Evolutionary conservation across 2,329 filamentous ascomycete genomes (phyloP), one percentile per base, ranked within the genome.

Genomic region (Ophiostoma sp.): DNA sequence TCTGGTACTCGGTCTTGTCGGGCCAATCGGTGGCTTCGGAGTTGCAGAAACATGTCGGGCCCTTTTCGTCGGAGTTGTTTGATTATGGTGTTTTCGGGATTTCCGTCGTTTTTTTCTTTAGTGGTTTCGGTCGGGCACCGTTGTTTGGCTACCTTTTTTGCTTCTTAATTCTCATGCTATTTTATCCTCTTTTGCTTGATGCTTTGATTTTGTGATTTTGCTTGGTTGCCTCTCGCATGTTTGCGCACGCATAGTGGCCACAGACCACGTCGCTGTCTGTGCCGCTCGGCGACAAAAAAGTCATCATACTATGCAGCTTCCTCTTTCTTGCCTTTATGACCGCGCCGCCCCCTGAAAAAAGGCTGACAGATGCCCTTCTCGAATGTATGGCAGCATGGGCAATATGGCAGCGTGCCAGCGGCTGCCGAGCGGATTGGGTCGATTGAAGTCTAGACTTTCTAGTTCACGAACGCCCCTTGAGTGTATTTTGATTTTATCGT

Each of bases 291-390:
- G n/a, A 25, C 8, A 45, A 64, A 45, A n/a, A 61, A 61, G 36
- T 3, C 22, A 15, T 25, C 36, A 28, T 7, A 28, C 12, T 61
- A 9, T 61, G n/a, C 22, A 48, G 36, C 63, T 66, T 28, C 42
- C 25, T 66, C 25, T 28, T 66, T 66, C 36, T 36, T 63, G 7
- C 39, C 22, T 31, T 66, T 48, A 66, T 39, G 63, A 31, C 63
- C 63, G 63, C 2, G 63, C 63, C 63, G 39, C 63, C 63, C 63
- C 63, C 63, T 66, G 63, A 64, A 42, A 55, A 55, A 9, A n/a
- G 31, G 17, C 59, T 15, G 59, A 42, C 31, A 17, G 31, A 36
- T 11, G n/a, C 9, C 17, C 36, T 42, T 42, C n/a, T 3, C n/a
- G 9, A 9, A n/a, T 9, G 33, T 19, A 63, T 39, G n/a, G 22